Percentiles rank a stretch among this genome's conserved stretches.
Evolutionary conservation across 2,329 filamentous ascomycete genomes (phyloP).

Genomic region (Pestalotiopsis sp.): DNA sequence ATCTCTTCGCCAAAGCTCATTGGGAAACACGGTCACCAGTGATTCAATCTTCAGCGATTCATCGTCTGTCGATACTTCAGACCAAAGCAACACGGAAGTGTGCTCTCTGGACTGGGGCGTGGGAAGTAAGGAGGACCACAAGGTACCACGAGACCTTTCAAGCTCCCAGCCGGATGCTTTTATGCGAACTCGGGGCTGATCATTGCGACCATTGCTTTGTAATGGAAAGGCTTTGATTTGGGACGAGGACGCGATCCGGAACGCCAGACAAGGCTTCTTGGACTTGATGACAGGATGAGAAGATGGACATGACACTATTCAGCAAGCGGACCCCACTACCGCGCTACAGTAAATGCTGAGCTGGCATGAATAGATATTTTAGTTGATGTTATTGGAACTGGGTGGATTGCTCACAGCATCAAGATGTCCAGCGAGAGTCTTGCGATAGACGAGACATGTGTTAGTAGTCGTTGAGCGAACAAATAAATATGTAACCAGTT

Average conservation of each 20-base stretch:
- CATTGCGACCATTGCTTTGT: not conserved
- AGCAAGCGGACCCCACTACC: not conserved
- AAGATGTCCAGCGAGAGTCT: not conserved
- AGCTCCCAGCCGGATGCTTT: not conserved
- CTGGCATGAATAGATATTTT: not conserved
- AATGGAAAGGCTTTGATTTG: not conserved
- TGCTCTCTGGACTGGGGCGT: not conserved
- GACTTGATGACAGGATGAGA: not conserved
- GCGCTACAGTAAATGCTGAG: not conserved
- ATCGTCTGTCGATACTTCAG: not conserved
- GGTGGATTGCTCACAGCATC: not conserved
- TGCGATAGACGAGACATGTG: not conserved
- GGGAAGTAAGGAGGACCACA: not conserved
- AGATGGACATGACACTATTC: not conserved
- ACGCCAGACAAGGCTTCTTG: not conserved
- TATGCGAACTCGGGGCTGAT: not conserved
- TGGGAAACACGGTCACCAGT: not conserved
- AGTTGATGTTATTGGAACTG: not conserved
- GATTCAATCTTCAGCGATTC: not conserved
- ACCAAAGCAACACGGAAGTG: not conserved
- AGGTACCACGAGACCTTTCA: not conserved
- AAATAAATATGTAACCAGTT: not conserved
- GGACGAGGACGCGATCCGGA: not conserved
- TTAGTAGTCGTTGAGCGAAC: not conserved
- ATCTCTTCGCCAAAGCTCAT: slow-evolving; percentile 17